phyloP scores from a whole-genome alignment of 2,329 filamentous ascomycete genomes.

The Coniochaeta ligniaria region DNA sequence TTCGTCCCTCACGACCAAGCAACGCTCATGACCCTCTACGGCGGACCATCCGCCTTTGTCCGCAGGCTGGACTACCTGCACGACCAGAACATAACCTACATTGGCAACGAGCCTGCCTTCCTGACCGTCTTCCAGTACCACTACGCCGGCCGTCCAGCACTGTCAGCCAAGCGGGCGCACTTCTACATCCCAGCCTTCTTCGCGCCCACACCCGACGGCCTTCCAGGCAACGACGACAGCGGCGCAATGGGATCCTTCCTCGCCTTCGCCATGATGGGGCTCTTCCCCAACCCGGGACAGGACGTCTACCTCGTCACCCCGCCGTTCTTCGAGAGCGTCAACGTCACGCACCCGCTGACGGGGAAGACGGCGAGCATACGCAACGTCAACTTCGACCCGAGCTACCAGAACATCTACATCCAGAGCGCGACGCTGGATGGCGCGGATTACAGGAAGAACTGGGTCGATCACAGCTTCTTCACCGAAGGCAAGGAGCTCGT shows the following conservation, averaged over 20 bases:
- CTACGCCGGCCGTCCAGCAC: conserved; percentile 56
- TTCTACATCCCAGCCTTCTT: conserved; percentile 61
- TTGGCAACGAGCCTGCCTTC: conserved; percentile 57
- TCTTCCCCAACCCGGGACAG: conserved; percentile 63
- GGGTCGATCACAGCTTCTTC: conserved; percentile 64
- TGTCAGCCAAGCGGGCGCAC: conserved; percentile 47
- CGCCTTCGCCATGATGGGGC: conserved; percentile 60
- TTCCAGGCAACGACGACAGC: conserved; percentile 65
- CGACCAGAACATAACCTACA: conserved; percentile 55
- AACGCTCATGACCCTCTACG: conserved; percentile 49
- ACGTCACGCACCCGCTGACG: conserved; percentile 48
- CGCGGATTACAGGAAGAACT: conserved; percentile 53
- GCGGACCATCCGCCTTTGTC: conserved; percentile 50
- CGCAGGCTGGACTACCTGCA: conserved; percentile 58
- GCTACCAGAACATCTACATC: conserved; percentile 53
- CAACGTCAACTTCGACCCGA: conserved; percentile 54
- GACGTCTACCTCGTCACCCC: conserved; percentile 65
- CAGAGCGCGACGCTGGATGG: conserved; percentile 60
- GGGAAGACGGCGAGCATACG: conserved; percentile 53
- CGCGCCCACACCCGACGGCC: conserved; percentile 47
- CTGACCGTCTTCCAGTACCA: conserved; percentile 62
- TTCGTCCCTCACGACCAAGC: conserved; percentile 48
- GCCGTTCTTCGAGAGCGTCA: conserved; percentile 57
- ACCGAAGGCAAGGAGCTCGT: conserved; percentile 57
- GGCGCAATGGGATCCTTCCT: conserved; percentile 65